Percentiles rank a stretch among this genome's conserved stretches.
Evolutionary conservation across 257 asterid species (phyloP).

Genomic region (Forsythia viridissima): DNA sequence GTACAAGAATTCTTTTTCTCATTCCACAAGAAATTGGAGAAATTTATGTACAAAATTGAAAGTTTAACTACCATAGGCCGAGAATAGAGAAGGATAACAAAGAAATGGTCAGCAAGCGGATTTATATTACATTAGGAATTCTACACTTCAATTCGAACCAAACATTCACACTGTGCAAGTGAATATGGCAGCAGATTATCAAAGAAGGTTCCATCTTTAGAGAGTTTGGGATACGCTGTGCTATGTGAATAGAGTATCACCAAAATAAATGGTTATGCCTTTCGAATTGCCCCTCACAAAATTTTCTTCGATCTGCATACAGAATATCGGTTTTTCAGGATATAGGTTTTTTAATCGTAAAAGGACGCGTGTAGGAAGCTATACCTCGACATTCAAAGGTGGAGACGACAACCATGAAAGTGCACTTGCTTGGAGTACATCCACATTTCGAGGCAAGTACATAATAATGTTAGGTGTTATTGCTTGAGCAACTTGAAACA

Average conservation of each 20-base stretch:
- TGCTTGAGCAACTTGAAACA: slow-evolving; percentile 66
- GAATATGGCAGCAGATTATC: background rate
- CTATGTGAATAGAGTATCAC: slow-evolving; percentile 30
- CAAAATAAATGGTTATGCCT: slow-evolving; percentile 68
- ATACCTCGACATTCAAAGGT: slow-evolving; percentile 66
- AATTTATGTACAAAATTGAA: background rate
- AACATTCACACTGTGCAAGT: background rate
- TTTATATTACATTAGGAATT: background rate
- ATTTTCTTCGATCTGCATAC: slow-evolving; percentile 68
- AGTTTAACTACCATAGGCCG: background rate
- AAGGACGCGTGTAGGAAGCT: background rate
- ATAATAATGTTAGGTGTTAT: slow-evolving; percentile 76
- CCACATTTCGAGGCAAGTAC: slow-evolving; percentile 73
- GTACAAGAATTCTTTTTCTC: no score
- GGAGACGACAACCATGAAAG: slow-evolving; percentile 87
- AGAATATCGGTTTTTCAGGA: background rate
- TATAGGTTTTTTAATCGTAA: background rate
- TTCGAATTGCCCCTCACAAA: slow-evolving; percentile 45
- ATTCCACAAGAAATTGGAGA: background rate
- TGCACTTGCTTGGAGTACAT: slow-evolving; percentile 60
- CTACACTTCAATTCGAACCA: background rate
- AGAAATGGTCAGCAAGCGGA: background rate
- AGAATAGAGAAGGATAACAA: background rate
- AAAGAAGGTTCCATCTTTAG: background rate
- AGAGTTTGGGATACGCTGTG: background rate